phyloP scores from a whole-genome alignment of 108 stramenopile species.

The Aurantiochytrium sp. region DNA sequence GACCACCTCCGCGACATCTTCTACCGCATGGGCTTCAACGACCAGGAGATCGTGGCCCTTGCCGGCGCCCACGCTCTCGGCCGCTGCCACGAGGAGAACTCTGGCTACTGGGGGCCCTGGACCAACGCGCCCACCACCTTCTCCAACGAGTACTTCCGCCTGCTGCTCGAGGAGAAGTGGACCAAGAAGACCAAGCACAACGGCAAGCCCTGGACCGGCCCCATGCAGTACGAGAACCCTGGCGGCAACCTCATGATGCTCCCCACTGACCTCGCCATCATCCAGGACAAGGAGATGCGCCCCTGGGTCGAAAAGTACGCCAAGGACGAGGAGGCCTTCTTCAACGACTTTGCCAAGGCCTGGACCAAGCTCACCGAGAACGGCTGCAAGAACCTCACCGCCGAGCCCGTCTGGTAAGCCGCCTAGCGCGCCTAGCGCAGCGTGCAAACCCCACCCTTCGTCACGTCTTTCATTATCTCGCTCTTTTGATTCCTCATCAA shows the following conservation, averaged over 20 bases:
- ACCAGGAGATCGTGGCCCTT: constrained; percentile 89
- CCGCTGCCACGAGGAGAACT: constrained; percentile 78
- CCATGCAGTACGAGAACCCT: constrained; percentile 83
- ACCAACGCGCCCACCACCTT: constrained; percentile 89
- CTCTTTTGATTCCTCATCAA: too few relatives aligned
- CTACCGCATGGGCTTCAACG: constrained; percentile 86
- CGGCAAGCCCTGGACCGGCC: constrained; percentile 74
- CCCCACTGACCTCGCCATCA: constrained; percentile 73
- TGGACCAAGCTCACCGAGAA: constrained; percentile 50
- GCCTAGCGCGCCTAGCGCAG: too few relatives aligned
- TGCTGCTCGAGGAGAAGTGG: constrained; percentile 84
- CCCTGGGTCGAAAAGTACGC: constrained; percentile 79
- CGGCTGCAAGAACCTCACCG: constrained; percentile 30
- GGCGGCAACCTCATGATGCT: constrained; percentile 74
- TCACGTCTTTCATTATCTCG: background rate
- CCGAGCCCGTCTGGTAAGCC: background rate
- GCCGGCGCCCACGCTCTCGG: constrained; percentile 92
- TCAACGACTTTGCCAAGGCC: constrained; percentile 50
- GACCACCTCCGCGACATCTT: constrained; percentile 86
- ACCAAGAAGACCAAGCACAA: constrained; percentile 79
- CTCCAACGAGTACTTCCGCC: constrained; percentile 91
- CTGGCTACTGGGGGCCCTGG: constrained; percentile 91
- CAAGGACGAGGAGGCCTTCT: constrained; percentile 80
- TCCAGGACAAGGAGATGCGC: constrained; percentile 75
- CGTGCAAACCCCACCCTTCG: too few relatives aligned